Evolutionary conservation across 1,139 yeast genomes (phyloP).

Genomic region (Magnusiomyces sp.): DNA sequence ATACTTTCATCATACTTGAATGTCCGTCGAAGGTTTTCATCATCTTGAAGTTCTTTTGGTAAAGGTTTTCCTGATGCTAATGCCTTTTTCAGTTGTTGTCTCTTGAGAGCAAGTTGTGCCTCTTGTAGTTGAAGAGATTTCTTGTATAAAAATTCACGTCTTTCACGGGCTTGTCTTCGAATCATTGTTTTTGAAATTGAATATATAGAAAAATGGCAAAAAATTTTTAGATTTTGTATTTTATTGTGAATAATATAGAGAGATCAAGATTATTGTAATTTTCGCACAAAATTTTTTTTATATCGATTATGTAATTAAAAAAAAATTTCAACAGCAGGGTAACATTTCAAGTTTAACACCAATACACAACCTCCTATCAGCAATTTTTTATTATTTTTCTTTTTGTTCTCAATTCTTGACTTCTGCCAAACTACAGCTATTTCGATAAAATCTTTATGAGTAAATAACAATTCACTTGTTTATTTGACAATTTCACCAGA

Average conservation of each 20-base stretch:
- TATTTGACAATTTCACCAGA: too few relatives aligned
- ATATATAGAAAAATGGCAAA: too few relatives aligned
- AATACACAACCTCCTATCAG: too few relatives aligned
- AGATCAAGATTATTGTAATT: too few relatives aligned
- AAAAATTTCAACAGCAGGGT: constrained; percentile 2
- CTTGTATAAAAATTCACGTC: constrained; percentile 85
- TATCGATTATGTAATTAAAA: not conserved
- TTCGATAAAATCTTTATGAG: not conserved
- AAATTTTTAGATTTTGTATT: not conserved
- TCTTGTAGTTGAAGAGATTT: constrained; percentile 89
- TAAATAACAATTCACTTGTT: not conserved
- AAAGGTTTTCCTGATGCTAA: constrained; percentile 87
- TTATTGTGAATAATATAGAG: not conserved
- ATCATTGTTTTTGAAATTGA: constrained; percentile 35
- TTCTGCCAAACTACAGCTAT: not conserved
- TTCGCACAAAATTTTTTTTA: not conserved
- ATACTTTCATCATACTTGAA: constrained; percentile 74
- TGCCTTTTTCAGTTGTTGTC: constrained; percentile 80
- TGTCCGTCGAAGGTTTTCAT: constrained; percentile 68
- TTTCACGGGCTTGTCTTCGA: constrained; percentile 89
- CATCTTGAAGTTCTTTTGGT: constrained; percentile 85
- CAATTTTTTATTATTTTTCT: not conserved
- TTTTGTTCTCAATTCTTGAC: not conserved
- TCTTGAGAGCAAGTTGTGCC: constrained; percentile 71
- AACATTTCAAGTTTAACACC: not conserved